Percentiles rank a stretch among this genome's conserved stretches.
Conservation (phyloP, 371 early-diverging fungal genomes). For the Nematocida ironsii region DNA sequence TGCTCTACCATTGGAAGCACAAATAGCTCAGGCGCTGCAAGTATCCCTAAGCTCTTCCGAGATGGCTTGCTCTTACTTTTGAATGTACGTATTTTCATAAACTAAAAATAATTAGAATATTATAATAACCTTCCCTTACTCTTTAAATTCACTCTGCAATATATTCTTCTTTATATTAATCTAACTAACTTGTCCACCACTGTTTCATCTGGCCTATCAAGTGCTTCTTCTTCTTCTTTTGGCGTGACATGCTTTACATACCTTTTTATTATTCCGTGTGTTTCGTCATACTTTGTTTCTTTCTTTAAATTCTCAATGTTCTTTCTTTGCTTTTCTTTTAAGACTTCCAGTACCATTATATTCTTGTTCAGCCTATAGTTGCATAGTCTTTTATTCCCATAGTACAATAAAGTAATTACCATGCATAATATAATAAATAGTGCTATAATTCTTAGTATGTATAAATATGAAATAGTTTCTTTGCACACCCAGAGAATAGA, state of each 20-base stretch:
- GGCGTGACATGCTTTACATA: conserved; percentile 17
- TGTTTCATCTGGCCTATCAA: conserved; percentile 44
- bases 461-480: conserved; percentile 57
- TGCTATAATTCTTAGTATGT: conserved; percentile 41
- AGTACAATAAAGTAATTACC: conserved; percentile 33
- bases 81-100: conserved; percentile 37
- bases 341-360: conserved; percentile 28
- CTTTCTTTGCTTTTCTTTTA: conserved; percentile 16
- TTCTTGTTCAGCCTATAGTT: conserved; percentile 19
- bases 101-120: conserved; percentile 22
- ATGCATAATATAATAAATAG: conserved; percentile 14
- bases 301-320: conserved; percentile 36
- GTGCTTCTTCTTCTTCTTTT: conserved; percentile 37
- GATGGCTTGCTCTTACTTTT: conserved; percentile 13
- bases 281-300: conserved; percentile 51
- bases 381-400: conserved; percentile 10
- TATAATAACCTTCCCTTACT: conserved; percentile 7
- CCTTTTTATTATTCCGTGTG: conserved; percentile 46
- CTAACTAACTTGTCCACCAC: conserved; percentile 45
- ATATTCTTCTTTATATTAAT: conserved; percentile 11
- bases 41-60: background rate
- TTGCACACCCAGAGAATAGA: conserved; percentile 64
- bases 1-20: background rate
- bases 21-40: conserved; percentile 19
- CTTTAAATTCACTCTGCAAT: background rate